Conservation (phyloP, 1,139 yeast species). For the Kodamaea fungicola region DNA sequence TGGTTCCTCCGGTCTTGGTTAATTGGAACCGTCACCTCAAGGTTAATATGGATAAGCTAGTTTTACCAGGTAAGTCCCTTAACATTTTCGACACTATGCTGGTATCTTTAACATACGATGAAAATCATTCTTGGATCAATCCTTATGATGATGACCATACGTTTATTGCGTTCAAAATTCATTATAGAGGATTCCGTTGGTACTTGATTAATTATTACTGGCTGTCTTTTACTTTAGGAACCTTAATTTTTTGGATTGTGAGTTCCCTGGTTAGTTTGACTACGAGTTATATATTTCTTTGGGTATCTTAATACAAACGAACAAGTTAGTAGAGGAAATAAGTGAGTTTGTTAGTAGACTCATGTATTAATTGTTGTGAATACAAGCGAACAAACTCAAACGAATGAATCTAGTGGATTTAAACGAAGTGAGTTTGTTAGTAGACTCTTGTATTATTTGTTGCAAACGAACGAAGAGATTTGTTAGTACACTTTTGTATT, state of each 20-base stretch:
- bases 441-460: too few relatives aligned
- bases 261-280: conserved; percentile 28
- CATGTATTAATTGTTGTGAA: too few relatives aligned
- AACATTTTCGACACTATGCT: conserved; percentile 2
- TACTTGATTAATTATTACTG: conserved; percentile 50
- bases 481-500: neutral
- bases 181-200: conserved; percentile 48
- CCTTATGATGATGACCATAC: conserved; percentile 10
- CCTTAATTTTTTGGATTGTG: conserved; percentile 44
- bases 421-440: too few relatives aligned
- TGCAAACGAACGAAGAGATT: too few relatives aligned
- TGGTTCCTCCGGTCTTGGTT: conserved; percentile 36
- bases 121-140: neutral
- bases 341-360: too few relatives aligned
- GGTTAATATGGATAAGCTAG: conserved; percentile 10
- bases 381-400: too few relatives aligned
- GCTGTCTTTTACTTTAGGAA: conserved; percentile 49
- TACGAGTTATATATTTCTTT: conserved; percentile 21
- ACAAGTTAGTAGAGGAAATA: neutral
- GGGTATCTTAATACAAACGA: conserved; percentile 1
- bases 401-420: too few relatives aligned
- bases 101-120: conserved; percentile 2
- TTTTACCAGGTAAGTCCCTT: conserved; percentile 9
- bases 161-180: conserved; percentile 10
- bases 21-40: conserved; percentile 17